Percentiles rank a stretch among this genome's conserved stretches.
These are phyloP conservation scores for Penicillium psychrofluorescens DNA, from an alignment of 495 filamentous ascomycete genomes.

Conservation along the genomic window DNA sequence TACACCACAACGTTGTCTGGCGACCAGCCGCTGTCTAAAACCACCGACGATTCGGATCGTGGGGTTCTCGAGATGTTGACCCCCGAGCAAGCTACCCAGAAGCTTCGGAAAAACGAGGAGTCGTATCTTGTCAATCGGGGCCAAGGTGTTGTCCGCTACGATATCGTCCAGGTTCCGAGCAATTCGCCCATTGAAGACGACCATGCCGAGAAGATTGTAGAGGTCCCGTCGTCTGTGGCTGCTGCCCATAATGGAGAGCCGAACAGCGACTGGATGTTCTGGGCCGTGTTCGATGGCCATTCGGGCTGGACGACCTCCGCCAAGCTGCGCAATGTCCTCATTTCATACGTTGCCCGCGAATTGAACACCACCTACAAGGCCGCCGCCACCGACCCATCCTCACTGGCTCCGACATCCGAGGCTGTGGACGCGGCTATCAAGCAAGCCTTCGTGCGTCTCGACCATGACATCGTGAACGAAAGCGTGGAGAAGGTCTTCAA, in stretches of 20 bases:
- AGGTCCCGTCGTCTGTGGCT: constrained; percentile 58
- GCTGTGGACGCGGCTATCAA: constrained; percentile 90
- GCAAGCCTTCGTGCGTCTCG: constrained; percentile 76
- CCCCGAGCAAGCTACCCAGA: constrained; percentile 87
- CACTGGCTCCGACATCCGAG: constrained; percentile 53
- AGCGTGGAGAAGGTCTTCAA: constrained; percentile 83
- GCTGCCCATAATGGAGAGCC: constrained; percentile 40
- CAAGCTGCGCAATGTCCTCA: constrained; percentile 85
- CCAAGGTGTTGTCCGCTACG: constrained; percentile 87
- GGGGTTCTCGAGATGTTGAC: constrained; percentile 92
- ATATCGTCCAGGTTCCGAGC: constrained; percentile 88
- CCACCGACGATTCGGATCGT: constrained; percentile 70
- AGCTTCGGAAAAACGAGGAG: constrained; percentile 80
- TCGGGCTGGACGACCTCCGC: constrained; percentile 99
- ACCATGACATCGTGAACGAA: constrained; percentile 87
- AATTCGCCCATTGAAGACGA: constrained; percentile 99
- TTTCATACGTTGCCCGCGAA: constrained; percentile 87
- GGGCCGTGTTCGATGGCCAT: constrained; percentile 98
- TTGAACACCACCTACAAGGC: constrained; percentile 88
- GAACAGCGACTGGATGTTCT: constrained; percentile 98
- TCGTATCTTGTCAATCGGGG: constrained; percentile 87
- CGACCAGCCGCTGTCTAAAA: constrained; percentile 78
- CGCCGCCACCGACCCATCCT: constrained; percentile 53
- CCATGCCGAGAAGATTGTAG: constrained; percentile 93
- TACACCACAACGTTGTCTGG: constrained; percentile 75